A percentile compares a stretch with the other conserved stretches of the same genome.
These are phyloP conservation scores for Diplocarpon mali DNA, from an alignment of 2,329 filamentous ascomycete species.

Conservation along the genomic window DNA sequence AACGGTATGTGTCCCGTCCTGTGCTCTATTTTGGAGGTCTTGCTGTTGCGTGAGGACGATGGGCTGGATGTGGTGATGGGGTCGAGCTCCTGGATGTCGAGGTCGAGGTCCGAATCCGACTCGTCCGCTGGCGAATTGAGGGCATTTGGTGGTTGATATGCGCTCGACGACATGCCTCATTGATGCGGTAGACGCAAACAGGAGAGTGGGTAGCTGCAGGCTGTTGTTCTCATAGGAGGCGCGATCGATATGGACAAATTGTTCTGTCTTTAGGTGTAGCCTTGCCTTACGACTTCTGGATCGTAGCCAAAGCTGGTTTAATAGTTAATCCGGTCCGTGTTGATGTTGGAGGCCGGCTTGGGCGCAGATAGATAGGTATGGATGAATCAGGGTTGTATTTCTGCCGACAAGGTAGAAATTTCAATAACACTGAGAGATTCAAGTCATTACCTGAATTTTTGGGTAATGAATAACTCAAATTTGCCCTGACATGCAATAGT, in stretches of 20 bases:
- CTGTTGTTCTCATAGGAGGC: neutral
- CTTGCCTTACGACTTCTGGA: too few species aligned
- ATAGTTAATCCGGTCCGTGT: neutral
- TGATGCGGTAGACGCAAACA: constrained; percentile 21
- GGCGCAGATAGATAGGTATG: too few species aligned
- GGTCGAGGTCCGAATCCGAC: constrained; percentile 64
- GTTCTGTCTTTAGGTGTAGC: too few species aligned
- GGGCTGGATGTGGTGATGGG: constrained; percentile 33
- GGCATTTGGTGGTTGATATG: constrained; percentile 26
- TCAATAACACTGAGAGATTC: too few species aligned
- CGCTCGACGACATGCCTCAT: constrained; percentile 30
- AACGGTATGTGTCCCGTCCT: constrained; percentile 48
- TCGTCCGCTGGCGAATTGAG: constrained; percentile 56
- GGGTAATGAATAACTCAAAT: too few species aligned
- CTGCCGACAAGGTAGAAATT: too few species aligned
- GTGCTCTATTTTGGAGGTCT: constrained; percentile 19
- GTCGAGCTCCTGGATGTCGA: constrained; percentile 73
- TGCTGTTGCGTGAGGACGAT: constrained; percentile 23
- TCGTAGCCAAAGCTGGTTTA: neutral
- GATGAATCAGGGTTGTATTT: too few species aligned
- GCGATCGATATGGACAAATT: neutral
- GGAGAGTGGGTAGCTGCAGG: neutral
- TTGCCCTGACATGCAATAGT: too few species aligned
- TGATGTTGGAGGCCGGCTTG: too few species aligned
- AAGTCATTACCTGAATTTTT: too few species aligned